Evolutionary conservation across 441 rosid genomes (phyloP).

Genomic region (Sinapis alba): DNA sequence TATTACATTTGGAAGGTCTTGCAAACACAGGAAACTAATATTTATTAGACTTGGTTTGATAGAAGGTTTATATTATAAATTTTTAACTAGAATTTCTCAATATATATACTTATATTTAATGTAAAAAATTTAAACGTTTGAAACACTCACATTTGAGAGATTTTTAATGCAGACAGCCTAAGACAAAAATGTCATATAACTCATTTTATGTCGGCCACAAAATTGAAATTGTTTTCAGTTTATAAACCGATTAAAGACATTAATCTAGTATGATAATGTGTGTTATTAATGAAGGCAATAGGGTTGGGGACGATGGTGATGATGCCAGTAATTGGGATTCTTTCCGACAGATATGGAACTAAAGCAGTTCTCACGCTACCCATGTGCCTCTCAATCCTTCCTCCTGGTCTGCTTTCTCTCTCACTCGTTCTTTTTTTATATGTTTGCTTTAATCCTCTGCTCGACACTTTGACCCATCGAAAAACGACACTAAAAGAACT

Average conservation of each 20-base stretch:
- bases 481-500: not conserved
- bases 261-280: not conserved
- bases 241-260: not conserved
- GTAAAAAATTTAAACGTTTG: not conserved
- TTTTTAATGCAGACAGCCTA: not conserved
- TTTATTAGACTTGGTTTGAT: not conserved
- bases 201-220: not conserved
- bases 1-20: no score
- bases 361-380: constrained; percentile 78
- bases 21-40: not conserved
- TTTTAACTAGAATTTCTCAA: no score
- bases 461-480: not conserved
- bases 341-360: constrained; percentile 82
- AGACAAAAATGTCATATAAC: not conserved
- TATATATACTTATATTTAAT: no score
- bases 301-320: constrained; percentile 77
- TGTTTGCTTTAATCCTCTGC: not conserved
- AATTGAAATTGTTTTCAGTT: not conserved
- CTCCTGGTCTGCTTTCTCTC: constrained; percentile 51
- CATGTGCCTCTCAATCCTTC: constrained; percentile 57
- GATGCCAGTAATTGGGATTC: constrained; percentile 85
- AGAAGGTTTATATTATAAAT: no score
- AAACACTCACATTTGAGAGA: not conserved
- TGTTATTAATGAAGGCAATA: constrained; percentile 36
- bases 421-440: not conserved